Conservation (phyloP, 495 filamentous ascomycete genomes). For the Hypoxylon cercidicola region DNA sequence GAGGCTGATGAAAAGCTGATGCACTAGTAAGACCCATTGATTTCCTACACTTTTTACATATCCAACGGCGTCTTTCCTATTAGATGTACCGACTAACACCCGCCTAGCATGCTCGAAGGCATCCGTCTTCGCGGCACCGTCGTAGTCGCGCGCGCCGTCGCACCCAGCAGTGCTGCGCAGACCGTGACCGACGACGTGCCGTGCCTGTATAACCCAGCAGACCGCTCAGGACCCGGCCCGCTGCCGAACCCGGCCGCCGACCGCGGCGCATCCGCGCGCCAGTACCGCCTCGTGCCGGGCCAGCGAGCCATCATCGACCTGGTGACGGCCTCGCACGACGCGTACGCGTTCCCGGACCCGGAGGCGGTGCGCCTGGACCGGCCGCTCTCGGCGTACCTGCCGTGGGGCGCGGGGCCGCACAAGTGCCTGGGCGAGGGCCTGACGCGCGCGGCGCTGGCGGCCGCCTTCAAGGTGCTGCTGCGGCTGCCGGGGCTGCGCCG, state of each 20-base stretch:
- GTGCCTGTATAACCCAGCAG: conserved; percentile 43
- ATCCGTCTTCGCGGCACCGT: conserved; percentile 71
- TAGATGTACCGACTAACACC: conserved; percentile 21
- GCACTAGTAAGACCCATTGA: conserved; percentile 39
- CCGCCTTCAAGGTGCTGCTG: conserved; percentile 57
- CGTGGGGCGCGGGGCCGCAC: conserved; percentile 70
- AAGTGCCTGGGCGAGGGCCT: conserved; percentile 67
- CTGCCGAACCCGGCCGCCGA: conserved; percentile 31
- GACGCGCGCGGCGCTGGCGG: conserved; percentile 65
- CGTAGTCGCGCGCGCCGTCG: conserved; percentile 61
- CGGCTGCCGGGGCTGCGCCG: conserved; percentile 57
- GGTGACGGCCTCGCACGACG: conserved; percentile 70
- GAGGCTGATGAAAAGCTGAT: conserved; percentile 43
- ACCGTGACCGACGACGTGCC: conserved; percentile 62
- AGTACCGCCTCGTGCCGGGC: conserved; percentile 37
- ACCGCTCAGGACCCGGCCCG: conserved; percentile 11
- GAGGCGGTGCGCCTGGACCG: conserved; percentile 69
- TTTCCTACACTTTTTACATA: background rate
- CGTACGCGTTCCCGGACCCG: conserved; percentile 71
- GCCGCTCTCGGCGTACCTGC: conserved; percentile 69
- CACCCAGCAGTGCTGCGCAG: conserved; percentile 48
- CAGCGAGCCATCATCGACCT: conserved; percentile 58
- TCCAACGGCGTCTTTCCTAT: no score
- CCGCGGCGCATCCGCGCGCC: conserved; percentile 20
- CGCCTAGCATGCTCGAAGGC: conserved; percentile 61